Conservation (phyloP, 805 yeast species). For the Nakazawaea wyomingensis region DNA sequence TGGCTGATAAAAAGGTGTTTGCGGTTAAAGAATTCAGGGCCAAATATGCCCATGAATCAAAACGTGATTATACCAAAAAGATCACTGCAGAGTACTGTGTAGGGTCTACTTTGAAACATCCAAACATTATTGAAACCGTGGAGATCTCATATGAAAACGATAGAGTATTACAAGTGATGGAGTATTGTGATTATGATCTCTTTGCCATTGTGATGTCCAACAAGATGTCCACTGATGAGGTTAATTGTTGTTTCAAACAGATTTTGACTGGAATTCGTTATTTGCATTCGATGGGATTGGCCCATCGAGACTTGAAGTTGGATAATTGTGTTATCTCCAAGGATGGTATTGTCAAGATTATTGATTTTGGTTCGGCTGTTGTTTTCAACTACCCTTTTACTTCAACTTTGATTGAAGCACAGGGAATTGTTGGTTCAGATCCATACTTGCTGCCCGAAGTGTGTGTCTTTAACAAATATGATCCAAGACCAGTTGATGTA, state of each 20-base stretch:
- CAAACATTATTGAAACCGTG: conserved; percentile 85
- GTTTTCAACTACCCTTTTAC: conserved; percentile 86
- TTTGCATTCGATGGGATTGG: conserved; percentile 78
- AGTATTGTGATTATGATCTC: conserved; percentile 86
- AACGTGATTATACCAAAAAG: conserved; percentile 84
- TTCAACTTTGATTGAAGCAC: conserved; percentile 65
- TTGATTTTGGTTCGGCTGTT: conserved; percentile 92
- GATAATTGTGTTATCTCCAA: conserved; percentile 87
- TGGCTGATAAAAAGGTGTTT: conserved; percentile 64
- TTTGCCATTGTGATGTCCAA: conserved; percentile 94
- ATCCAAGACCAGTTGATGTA: conserved; percentile 89
- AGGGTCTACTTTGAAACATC: conserved; percentile 84
- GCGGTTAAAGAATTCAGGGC: conserved; percentile 92
- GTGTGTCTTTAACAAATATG: conserved; percentile 73
- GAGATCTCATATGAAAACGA: conserved; percentile 89
- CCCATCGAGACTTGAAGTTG: conserved; percentile 86
- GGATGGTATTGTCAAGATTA: conserved; percentile 81
- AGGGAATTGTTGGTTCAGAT: conserved; percentile 84
- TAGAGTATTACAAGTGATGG: conserved; percentile 87
- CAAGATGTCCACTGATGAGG: conserved; percentile 74
- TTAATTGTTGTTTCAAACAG: conserved; percentile 87
- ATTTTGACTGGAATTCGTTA: conserved; percentile 76
- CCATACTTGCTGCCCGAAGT: conserved; percentile 93
- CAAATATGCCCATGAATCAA: conserved; percentile 65
- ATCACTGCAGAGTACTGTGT: conserved; percentile 93